A percentile compares a stretch with the other conserved stretches of the same genome.
phyloP scores from a whole-genome alignment of 352 stramenopile genomes.

The Phytophthora foliorum region DNA sequence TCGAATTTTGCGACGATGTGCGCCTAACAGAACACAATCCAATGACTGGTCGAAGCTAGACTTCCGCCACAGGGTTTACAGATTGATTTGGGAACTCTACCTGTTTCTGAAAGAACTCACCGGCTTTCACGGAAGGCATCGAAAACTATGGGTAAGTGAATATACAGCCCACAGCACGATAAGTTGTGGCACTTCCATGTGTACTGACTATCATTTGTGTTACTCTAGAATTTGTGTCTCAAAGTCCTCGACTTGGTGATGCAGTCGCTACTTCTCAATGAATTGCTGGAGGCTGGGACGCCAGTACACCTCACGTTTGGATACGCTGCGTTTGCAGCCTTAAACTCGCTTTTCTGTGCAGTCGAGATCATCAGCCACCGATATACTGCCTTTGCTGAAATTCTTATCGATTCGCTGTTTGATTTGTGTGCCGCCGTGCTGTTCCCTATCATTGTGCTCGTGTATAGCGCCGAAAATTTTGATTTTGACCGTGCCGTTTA shows the following conservation, averaged over 20 bases:
- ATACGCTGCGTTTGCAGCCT: constrained; percentile 27
- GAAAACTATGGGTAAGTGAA: constrained; percentile 48
- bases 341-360: constrained; percentile 39
- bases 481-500: constrained; percentile 39
- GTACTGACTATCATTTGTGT: not conserved
- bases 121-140: constrained; percentile 34
- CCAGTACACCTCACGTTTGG: constrained; percentile 29
- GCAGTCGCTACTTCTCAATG: constrained; percentile 31
- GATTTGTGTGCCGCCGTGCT: constrained; percentile 43
- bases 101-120: constrained; percentile 36
- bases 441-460: constrained; percentile 38
- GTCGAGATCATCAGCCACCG: constrained; percentile 26
- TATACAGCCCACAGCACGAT: not conserved
- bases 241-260: constrained; percentile 45
- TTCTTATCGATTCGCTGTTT: constrained; percentile 52
- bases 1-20: constrained; percentile 10
- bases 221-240: constrained; percentile 43
- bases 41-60: constrained; percentile 7
- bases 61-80: not conserved
- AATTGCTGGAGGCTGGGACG: constrained; percentile 39
- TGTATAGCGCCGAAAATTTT: constrained; percentile 37
- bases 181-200: not conserved
- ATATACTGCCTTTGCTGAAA: constrained; percentile 40
- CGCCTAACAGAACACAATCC: not conserved
- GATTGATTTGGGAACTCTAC: constrained; percentile 28